Evolutionary conservation across 192 early-diverging fungal species (phyloP).

Genomic region (Coemansia sp.): DNA sequence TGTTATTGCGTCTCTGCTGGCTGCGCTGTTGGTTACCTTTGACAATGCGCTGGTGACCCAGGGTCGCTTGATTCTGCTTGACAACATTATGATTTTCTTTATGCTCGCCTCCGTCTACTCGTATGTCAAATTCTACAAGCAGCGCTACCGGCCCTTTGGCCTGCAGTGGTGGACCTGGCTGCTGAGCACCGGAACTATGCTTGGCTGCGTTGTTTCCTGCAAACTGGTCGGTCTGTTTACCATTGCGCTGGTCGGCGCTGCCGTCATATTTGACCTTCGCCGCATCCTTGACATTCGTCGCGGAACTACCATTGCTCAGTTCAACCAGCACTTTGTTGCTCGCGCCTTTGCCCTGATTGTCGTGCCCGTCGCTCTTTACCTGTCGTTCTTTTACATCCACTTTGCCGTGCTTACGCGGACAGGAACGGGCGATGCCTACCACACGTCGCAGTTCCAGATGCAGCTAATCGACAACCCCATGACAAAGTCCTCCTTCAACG

Average conservation of each 20-base stretch:
- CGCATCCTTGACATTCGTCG: constrained; percentile 80
- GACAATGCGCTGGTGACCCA: constrained; percentile 91
- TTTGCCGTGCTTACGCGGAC: constrained; percentile 82
- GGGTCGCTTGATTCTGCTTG: constrained; percentile 87
- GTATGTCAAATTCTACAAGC: constrained; percentile 86
- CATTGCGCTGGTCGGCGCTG: constrained; percentile 76
- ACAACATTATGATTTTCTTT: constrained; percentile 91
- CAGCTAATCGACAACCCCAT: constrained; percentile 79
- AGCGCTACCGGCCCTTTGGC: constrained; percentile 67
- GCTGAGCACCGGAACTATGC: constrained; percentile 67
- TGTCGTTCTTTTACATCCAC: constrained; percentile 91
- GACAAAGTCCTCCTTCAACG: constrained; percentile 58
- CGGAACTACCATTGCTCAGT: constrained; percentile 63
- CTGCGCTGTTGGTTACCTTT: constrained; percentile 75
- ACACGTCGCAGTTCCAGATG: constrained; percentile 86
- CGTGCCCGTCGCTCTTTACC: constrained; percentile 75
- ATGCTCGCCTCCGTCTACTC: constrained; percentile 76
- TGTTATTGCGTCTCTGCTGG: constrained; percentile 64
- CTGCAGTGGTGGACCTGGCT: constrained; percentile 85
- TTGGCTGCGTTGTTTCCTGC: constrained; percentile 68
- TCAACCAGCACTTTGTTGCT: constrained; percentile 80
- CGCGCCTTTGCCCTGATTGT: constrained; percentile 83
- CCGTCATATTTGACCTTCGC: constrained; percentile 87
- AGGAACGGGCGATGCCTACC: constrained; percentile 94
- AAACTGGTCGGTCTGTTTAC: constrained; percentile 96